Base-by-base conservation (phyloP, 225 moss, liverwort and hornwort species). In the Polytrichum commune region DNA sequence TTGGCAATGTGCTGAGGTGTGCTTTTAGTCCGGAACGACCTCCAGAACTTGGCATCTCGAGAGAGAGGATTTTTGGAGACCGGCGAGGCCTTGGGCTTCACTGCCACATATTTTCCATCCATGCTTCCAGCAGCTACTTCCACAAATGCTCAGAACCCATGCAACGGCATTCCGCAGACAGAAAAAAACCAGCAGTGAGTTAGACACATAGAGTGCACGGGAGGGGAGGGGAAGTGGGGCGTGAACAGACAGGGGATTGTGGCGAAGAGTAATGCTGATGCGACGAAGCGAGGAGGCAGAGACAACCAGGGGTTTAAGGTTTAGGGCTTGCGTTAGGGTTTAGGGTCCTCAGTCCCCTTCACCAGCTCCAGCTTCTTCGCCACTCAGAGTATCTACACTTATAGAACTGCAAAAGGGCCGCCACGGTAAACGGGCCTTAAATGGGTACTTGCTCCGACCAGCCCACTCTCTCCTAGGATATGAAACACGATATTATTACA, bases 21-120 rank as follows among this genome's bases (percentile, higher is more conserved):
- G 54, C 76, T 66, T 30, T 77, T 81, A 7, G 79, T 77, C 74
- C 86, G 89, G 64, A 98, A 98, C 3, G 82, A 79, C 65, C 74
- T 83, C 93, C 93, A 98, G 71, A 84, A 95, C 3, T 81, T 80
- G 18, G 95, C 79, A 60, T 95, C 95, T 1, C 79, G 89, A 18
- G 88, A 55, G 20, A 89, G 90, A 27, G 89, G 75, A 46, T 90
- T 86, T 54, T 88, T 84, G 23, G 92, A 91, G 33, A 83, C 80
- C 20, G 91, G 93, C 29, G 82, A 90, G 38, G 68, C 75, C 82
- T 90, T 90, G 13, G 87, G 72, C 71, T 77, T 79, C 32, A 95
- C 87, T 7, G 87, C 86, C 74, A 90, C 84, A 60, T 93, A 95
- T 6, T 90, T 80, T 3, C 46, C 76, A 57, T 88, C 87, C 87